Evolutionary conservation across 305 asterid genomes (phyloP).

Genomic region (Plantago coronopus): DNA sequence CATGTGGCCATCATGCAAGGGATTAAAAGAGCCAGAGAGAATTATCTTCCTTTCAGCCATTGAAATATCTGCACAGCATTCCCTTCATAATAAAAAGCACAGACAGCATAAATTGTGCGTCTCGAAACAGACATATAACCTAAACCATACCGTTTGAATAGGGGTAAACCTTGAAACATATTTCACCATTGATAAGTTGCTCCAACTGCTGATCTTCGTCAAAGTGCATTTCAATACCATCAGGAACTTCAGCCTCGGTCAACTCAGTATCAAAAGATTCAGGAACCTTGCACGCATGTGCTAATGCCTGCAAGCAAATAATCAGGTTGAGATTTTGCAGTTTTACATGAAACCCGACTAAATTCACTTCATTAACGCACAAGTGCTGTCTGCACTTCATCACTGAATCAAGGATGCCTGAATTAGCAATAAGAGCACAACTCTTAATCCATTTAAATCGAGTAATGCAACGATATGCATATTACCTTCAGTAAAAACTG

Average conservation of each 20-base stretch:
- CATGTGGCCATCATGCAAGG: slow-evolving; percentile 88
- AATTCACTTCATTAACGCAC: slow-evolving; percentile 2
- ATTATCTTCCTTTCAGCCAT: slow-evolving; percentile 66
- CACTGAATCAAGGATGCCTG: slow-evolving; percentile 11
- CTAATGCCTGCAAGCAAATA: slow-evolving; percentile 57
- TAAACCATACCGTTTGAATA: slow-evolving; percentile 63
- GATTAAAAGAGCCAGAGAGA: slow-evolving; percentile 89
- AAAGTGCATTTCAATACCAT: slow-evolving; percentile 51
- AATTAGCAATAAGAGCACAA: slow-evolving; percentile 5
- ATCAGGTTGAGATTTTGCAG: slow-evolving; percentile 10
- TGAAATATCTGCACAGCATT: slow-evolving; percentile 54
- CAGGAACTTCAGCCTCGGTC: slow-evolving; percentile 69
- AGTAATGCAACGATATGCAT: slow-evolving; percentile 1
- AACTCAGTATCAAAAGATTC: slow-evolving; percentile 46
- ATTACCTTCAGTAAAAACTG: slow-evolving; percentile 74
- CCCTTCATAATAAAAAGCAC: slow-evolving; percentile 34
- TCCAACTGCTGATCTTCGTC: slow-evolving; percentile 77
- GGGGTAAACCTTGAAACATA: slow-evolving; percentile 88
- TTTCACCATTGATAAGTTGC: slow-evolving; percentile 75
- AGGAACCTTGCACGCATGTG: slow-evolving; percentile 77
- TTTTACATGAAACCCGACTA: slow-evolving; percentile 7
- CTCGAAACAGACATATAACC: slow-evolving; percentile 20
- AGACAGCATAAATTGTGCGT: slow-evolving; percentile 24
- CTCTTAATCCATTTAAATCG: neutral
- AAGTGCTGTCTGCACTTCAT: neutral